phyloP scores from a whole-genome alignment of 1,139 yeast species.

The Geotrichum macrosporum region DNA sequence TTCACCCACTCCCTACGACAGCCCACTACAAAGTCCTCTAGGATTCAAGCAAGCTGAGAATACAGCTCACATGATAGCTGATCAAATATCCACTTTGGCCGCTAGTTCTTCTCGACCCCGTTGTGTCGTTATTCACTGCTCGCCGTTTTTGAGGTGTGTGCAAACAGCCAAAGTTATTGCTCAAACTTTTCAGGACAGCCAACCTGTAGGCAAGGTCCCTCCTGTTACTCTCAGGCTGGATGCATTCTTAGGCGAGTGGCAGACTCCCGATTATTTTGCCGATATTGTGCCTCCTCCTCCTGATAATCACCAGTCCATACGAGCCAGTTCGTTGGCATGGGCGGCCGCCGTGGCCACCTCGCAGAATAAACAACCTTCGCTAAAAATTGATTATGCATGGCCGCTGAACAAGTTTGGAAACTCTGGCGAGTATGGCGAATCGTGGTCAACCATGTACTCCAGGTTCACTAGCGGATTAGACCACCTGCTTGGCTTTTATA shows the following conservation, averaged over 20 bases:
- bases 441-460: slow-evolving; percentile 38
- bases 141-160: slow-evolving; percentile 41
- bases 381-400: slow-evolving; percentile 31
- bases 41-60: slow-evolving; percentile 34
- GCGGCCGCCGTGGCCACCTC: slow-evolving; percentile 13
- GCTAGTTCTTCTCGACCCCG: slow-evolving; percentile 11
- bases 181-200: slow-evolving; percentile 17
- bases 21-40: slow-evolving; percentile 34
- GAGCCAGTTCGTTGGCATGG: slow-evolving; percentile 31
- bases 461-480: slow-evolving; percentile 35
- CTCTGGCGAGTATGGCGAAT: slow-evolving; percentile 40
- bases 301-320: slow-evolving; percentile 35
- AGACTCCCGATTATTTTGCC: slow-evolving; percentile 39
- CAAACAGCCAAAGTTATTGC: slow-evolving; percentile 38
- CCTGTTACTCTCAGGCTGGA: slow-evolving; percentile 33
- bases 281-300: slow-evolving; percentile 39
- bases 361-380: slow-evolving; percentile 2
- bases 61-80: slow-evolving; percentile 23
- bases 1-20: slow-evolving; percentile 40
- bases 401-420: slow-evolving; percentile 33
- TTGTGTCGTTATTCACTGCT: slow-evolving; percentile 34
- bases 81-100: too few species aligned
- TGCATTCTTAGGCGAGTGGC: slow-evolving; percentile 42
- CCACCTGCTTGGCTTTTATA: slow-evolving; percentile 29
- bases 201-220: not conserved